Base-by-base conservation (phyloP, 2,329 filamentous ascomycete species). In the Ophidiomyces ophidiicola region DNA sequence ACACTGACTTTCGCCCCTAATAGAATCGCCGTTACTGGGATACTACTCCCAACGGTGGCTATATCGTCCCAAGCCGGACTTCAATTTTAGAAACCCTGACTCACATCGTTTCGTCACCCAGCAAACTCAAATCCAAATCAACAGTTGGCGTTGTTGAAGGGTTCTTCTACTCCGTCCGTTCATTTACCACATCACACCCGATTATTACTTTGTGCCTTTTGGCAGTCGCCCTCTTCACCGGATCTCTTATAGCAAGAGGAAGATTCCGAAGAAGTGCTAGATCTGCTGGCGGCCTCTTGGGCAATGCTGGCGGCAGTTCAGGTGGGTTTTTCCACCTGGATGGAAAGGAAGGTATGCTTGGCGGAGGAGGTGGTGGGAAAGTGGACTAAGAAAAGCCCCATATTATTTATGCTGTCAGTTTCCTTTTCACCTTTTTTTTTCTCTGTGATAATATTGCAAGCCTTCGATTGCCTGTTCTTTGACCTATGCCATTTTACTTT, bases 1-100 rank as follows among this genome's bases (percentile, higher is more conserved):
- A 37, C 3, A 26, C 17, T 28, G 5, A 12, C 28, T 10, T 5
- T 38, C 36, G 35, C 35, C n/a, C n/a, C n/a, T 15, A 19, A 43
- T 53, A 93, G 84, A 86, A 84, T 64, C 86, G 83, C 51, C 78
- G 82, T 48, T 98, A 93, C 66, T 98, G 90, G 90, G 90, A 98
- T 56, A 76, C 72, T 21, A 94, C 87, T 32, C 79, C 81, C 45
- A 90, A 84, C 2, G 88, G 87, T 48, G 88, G 90, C 60, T 75
- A 80, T 46, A 96, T 98, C 55, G 78, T 87, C 50, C 80, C 87
- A 39, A 90, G 82, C 18, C 80, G 90, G 46, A 88, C 85, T 3
- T 86, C 82, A 3, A 94, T 94, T 55, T 75, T 94, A 45, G 87
- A 94, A 62, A 93, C 86, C 10, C 64, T 73, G 31, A 66, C 65